phyloP scores from a whole-genome alignment of 2,329 filamentous ascomycete genomes.

The Trichophaea hybrida region DNA sequence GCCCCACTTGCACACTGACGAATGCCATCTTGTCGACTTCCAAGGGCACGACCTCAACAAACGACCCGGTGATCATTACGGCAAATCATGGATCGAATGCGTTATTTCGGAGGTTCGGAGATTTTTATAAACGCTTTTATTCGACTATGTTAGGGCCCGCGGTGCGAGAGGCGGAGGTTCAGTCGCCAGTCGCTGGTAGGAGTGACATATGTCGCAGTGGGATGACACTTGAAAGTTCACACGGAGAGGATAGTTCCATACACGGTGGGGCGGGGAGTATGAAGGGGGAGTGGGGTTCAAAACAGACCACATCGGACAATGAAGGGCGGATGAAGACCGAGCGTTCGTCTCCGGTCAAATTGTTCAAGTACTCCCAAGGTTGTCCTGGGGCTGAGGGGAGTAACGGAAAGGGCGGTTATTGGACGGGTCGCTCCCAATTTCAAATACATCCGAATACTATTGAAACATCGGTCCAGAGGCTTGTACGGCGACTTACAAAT shows the following conservation, averaged over 20 bases:
- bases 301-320: not conserved
- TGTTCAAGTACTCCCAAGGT: not conserved
- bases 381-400: not conserved
- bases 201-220: not conserved
- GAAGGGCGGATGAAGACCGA: not conserved
- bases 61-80: not conserved
- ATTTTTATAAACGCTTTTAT: slow-evolving; percentile 24
- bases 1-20: slow-evolving; percentile 2
- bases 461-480: not conserved
- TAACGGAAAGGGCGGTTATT: not conserved
- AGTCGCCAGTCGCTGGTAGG: not conserved
- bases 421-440: not conserved
- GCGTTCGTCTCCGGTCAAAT: not conserved
- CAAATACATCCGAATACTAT: not conserved
- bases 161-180: not conserved
- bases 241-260: not conserved
- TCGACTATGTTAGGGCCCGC: slow-evolving; percentile 10
- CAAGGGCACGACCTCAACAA: not conserved
- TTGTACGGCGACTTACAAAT: not conserved
- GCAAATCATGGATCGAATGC: not conserved
- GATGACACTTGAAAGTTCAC: not conserved
- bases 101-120: slow-evolving; percentile 13
- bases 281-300: not conserved
- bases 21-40: not conserved
- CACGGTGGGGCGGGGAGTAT: no score